Evolutionary conservation across 1,139 yeast species (phyloP).

Genomic region (Yamadazyma blattariae): DNA sequence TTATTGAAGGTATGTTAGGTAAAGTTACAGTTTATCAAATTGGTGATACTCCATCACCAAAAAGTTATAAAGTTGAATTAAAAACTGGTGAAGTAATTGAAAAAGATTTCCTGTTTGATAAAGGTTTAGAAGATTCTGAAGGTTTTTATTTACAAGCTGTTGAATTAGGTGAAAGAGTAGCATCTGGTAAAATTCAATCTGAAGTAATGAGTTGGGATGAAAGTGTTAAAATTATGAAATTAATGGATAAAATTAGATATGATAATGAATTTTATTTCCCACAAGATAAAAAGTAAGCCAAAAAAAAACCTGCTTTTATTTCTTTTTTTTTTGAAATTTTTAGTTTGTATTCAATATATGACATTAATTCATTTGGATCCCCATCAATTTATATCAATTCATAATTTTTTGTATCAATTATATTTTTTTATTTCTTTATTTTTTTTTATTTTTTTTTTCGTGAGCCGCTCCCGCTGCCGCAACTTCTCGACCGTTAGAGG

Average conservation of each 20-base stretch:
- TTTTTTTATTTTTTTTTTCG: too few species aligned
- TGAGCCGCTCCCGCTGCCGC: too few species aligned
- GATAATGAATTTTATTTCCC: slow-evolving; percentile 41
- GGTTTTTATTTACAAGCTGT: slow-evolving; percentile 53
- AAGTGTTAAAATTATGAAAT: slow-evolving; percentile 35
- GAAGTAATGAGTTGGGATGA: slow-evolving; percentile 38
- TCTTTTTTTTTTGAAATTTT: neutral
- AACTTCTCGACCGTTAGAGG: too few species aligned
- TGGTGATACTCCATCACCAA: slow-evolving; percentile 17
- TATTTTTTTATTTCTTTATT: too few species aligned
- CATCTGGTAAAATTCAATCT: slow-evolving; percentile 30
- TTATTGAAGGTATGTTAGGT: slow-evolving; percentile 20
- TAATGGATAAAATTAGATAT: slow-evolving; percentile 40
- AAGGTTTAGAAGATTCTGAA: slow-evolving; percentile 9
- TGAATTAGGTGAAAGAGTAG: slow-evolving; percentile 40
- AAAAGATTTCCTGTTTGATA: slow-evolving; percentile 24
- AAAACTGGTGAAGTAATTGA: slow-evolving; percentile 18
- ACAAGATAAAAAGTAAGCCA: slow-evolving; percentile 13
- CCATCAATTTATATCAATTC: too few species aligned
- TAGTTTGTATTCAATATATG: too few species aligned
- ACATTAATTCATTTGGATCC: too few species aligned
- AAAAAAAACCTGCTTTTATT: neutral
- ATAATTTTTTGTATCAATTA: too few species aligned
- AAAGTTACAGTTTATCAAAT: slow-evolving; percentile 14
- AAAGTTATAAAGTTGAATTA: slow-evolving; percentile 17